Evolutionary conservation across 1,139 yeast species (phyloP).

Genomic region (Pneumocystis wakefieldiae): DNA sequence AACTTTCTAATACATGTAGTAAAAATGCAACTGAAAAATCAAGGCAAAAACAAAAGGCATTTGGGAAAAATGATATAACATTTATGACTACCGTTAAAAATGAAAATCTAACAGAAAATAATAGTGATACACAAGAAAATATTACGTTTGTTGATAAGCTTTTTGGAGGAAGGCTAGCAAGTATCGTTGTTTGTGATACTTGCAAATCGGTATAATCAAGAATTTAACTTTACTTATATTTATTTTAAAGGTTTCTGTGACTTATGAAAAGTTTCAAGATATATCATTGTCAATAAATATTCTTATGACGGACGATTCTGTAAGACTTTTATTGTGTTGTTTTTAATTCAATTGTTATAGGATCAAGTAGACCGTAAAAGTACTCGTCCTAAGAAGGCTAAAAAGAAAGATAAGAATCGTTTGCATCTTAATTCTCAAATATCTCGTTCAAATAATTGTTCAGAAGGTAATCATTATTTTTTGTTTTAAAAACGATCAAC

Average conservation of each 20-base stretch:
- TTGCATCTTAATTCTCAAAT: not conserved
- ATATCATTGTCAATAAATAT: slow-evolving; percentile 11
- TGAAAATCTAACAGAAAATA: not conserved
- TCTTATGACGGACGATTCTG: not conserved
- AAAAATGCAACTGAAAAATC: slow-evolving; percentile 1
- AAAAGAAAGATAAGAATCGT: not conserved
- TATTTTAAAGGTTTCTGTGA: slow-evolving; percentile 6
- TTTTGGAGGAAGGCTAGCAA: slow-evolving; percentile 12
- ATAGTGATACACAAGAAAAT: not conserved
- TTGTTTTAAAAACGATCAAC: not conserved
- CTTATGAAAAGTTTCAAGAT: slow-evolving; percentile 11
- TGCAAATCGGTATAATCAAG: slow-evolving; percentile 6
- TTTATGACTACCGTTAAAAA: not conserved
- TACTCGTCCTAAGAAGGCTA: not conserved
- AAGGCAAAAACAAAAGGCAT: slow-evolving; percentile 4
- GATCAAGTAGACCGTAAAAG: not conserved
- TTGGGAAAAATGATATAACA: not conserved
- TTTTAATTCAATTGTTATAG: not conserved
- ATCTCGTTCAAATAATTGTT: not conserved
- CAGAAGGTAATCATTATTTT: not conserved
- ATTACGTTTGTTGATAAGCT: slow-evolving; percentile 3
- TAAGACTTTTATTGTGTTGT: not conserved
- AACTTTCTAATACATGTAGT: slow-evolving; percentile 4
- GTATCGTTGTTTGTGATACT: slow-evolving; percentile 11
- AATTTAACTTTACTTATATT: not conserved